Evolutionary conservation across 2,329 filamentous ascomycete species (phyloP), one percentile per base, ranked within the genome.

Genomic region (Ophiocordyceps unilateralis): DNA sequence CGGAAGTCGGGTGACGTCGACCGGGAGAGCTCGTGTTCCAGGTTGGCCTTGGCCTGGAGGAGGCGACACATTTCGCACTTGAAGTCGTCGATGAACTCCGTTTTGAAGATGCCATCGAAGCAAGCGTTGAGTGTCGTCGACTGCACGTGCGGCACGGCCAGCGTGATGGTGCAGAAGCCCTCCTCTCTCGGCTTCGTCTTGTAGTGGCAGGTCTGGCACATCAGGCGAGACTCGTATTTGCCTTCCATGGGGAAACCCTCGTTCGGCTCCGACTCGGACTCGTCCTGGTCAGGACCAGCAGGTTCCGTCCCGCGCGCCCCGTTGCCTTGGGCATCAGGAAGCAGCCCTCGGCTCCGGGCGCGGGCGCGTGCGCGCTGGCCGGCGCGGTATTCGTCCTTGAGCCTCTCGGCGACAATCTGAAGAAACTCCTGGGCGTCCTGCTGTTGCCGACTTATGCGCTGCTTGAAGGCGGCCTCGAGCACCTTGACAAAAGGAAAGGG

Each of bases 341-440:
- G 41, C 14, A 55, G 28, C 26, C 54, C 39, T 48, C 59, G 46
- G 50, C 58, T 50, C 50, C 57, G 60, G 40, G 76, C 76, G 45
- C 74, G 68, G 39, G 64, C 66, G 48, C 88, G 72, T 12, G 85
- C 87, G 55, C 81, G 75, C 53, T 75, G 72, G 1, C 86, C 87
- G 4, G 87, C 87, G 56, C 93, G 80, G 54, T 95, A 94, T 61
- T 98, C 91, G 55, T 98, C 91, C 54, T 85, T 87, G 44, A 98
- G 67, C 42, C 89, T 74, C 64, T 98, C 89, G 3, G 86, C 83
- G 12, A 98, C 81, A 41, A 96, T 81, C 63, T 98, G 91, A 44
- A 98, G 64, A 49, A 98, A 95, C 59, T 98, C 91, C 56, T 98
- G 91, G 11, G 91, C 91, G 65, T 98, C 91, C 61, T 98, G 91